Evolutionary conservation across 2,329 filamentous ascomycete species (phyloP), one percentile per base, ranked within the genome.

Genomic region (Phoma sp.): DNA sequence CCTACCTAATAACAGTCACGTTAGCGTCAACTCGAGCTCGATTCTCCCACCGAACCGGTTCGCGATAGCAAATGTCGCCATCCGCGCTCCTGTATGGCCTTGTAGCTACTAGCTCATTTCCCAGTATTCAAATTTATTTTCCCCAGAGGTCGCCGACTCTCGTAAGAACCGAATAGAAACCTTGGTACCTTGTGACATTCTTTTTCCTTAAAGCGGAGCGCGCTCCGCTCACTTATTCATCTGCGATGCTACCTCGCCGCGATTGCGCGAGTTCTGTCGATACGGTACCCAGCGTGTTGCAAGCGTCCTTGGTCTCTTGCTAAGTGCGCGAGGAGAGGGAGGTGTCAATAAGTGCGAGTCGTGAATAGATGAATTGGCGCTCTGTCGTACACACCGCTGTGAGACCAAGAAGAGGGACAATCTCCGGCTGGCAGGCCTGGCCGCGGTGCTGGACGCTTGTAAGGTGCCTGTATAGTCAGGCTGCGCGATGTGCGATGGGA

Each of bases 401-500:
- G 6, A 24, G 22, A 6, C 22, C 22, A 4, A 24, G 31, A 41
- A 32, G 17, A n/a, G 45, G 36, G 32, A 25, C 12, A 21, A 25
- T 13, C 50, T 55, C 45, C 51, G 51, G 35, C 15, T 17, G 17
- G 35, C 44, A 15, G 7, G 22, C 17, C 17, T 17, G 17, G 17
- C 41, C 32, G 43, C 40, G 37, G 52, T 38, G 24, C 15, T 2
- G 25, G 17, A 17, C 44, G 43, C 25, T 37, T 51, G 43, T 31
- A 47, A 17, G 9, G 41, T 12, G 24, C 8, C 13, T 19, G 35
- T 27, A 49, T 27, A 49, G 51, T 54, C 51, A 49, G 40, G 38
- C 9, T 4, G 37, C 36, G 22, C 45, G 45, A 55, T 55, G 40
- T 38, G 29, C 45, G 25, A 44, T 40, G 51, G n/a, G 35, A n/a